phyloP scores from a whole-genome alignment of 2,329 filamentous ascomycete species.

The Pyricularia pennisetigena region DNA sequence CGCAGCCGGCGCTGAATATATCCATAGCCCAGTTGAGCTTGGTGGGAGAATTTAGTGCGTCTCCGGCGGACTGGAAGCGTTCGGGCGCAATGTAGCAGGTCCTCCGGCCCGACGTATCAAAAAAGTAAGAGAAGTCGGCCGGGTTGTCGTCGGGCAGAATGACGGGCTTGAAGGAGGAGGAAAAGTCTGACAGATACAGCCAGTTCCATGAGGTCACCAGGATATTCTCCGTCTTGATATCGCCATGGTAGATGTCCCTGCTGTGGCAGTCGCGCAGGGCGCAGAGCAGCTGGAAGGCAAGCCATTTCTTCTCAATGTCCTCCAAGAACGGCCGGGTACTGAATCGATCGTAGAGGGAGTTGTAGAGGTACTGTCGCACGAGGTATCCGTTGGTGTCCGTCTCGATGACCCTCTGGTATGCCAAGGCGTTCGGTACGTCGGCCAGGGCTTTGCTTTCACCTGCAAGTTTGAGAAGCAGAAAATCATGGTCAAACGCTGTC shows the following conservation, averaged over 20 bases:
- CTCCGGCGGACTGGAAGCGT: conserved; percentile 67
- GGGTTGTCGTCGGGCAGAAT: conserved; percentile 94
- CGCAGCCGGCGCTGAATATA: conserved; percentile 92
- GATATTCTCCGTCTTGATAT: conserved; percentile 97
- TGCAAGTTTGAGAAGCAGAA: conserved; percentile 21
- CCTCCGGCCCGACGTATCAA: conserved; percentile 81
- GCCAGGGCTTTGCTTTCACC: conserved; percentile 71
- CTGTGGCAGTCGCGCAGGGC: conserved; percentile 86
- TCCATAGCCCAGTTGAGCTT: conserved; percentile 90
- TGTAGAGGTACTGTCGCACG: conserved; percentile 90
- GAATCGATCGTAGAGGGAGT: conserved; percentile 91
- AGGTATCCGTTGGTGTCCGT: conserved; percentile 87
- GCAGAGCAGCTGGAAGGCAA: conserved; percentile 90
- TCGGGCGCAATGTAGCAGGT: conserved; percentile 96
- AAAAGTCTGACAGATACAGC: conserved; percentile 97
- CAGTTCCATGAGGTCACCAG: conserved; percentile 99
- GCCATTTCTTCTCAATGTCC: conserved; percentile 98
- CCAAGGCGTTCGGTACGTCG: conserved; percentile 82
- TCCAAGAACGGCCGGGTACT: conserved; percentile 94
- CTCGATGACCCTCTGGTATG: conserved; percentile 85
- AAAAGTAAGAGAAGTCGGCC: conserved; percentile 95
- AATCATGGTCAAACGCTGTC: background rate
- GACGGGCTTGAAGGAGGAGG: conserved; percentile 87
- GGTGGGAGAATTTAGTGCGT: conserved; percentile 49
- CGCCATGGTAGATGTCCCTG: conserved; percentile 84